Base-by-base conservation (phyloP, 805 yeast genomes). In the Saccharomycopsis schoenii region DNA sequence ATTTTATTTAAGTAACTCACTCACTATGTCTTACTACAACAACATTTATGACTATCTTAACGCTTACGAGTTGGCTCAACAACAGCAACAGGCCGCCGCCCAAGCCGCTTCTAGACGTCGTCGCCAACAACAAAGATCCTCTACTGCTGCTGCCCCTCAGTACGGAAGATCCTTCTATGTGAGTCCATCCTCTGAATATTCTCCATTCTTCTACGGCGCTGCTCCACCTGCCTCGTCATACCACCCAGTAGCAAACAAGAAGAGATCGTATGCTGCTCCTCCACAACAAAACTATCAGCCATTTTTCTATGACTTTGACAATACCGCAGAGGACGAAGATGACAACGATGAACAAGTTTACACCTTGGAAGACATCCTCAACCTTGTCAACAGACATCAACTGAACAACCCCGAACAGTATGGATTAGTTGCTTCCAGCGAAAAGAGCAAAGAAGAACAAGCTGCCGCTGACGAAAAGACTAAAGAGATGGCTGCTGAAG, bases 341-440 rank as follows among this genome's bases (percentile, higher is more conserved):
- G 58, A 41, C 5, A 24, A 43, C 4, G 58, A 47, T 15, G 63
- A 58, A 25, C 58, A 60, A 11, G 61, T 61, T n/a, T 63, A 61
- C 47, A 63, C 64, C 11, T 54, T 63, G 14, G 62, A 59, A 12
- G 65, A 63, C 54, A 55, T 63, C 14, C 61, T 63, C 59, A 58
- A 63, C 41, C 52, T 63, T 34, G 57, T 63, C 51, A 61, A 56
- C 57, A 55, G 57, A 24, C 65, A 63, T 24, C 61, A 51, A 37
- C 19, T 37, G n/a, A 36, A 29, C 34, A 47, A 62, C 24, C 65
- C 63, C 19, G 57, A 60, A 5, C 36, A 24, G 15, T 54, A 54
- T 19, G 29, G 41, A 19, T 50, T 14, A 47, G 39, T 42, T 17
- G 8, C 50, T 56, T 11, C 36, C 25, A 25, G 25, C 17, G n/a